Evolutionary conservation across 139 green algal genomes (phyloP), one percentile per base, ranked within the genome.

Genomic region (Diplosphaera chodatii): DNA sequence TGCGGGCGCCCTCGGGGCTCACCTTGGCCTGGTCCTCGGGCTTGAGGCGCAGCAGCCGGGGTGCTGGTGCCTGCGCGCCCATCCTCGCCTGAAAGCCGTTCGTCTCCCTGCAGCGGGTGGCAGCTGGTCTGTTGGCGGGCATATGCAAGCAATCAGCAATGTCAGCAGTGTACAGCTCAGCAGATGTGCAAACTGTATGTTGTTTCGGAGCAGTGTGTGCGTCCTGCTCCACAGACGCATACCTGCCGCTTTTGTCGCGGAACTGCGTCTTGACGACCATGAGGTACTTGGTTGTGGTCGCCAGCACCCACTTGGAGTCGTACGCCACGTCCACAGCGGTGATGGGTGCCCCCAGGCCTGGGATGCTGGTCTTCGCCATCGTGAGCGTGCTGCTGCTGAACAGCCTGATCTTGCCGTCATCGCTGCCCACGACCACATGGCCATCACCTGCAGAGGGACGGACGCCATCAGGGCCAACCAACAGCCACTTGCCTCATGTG

Each of bases 271-370:
- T 93, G 33, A 98, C 76, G 30, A 98, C 82, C 84, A 98, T 91
- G 15, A 98, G 83, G 84, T 96, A 98, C 63, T 84, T 84, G 70
- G 96, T 85, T 0, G 93, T 97, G 29, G 94, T 98, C 55, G 92
- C 94, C 63, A 98, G 68, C 32, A 98, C 83, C 82, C 76, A 82
- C 59, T 76, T 70, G 76, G 81, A 92, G 76, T 97, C 91, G 73
- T 87, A 97, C 0, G 93, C 95, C 22, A 97, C 93, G 74, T 97
- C 93, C 28, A 97, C 85, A 28, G 76, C 68, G 15, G 94, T 97
- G 81, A 98, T 94, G 69, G 92, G 85, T 4, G 82, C 78, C 22
- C 94, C 94, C 55, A 98, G 81, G 40, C 91, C 88, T 8, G 94
- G 94, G 41, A 98, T 94, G 41, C 83, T 72, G 27, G 93, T 97